Base-by-base conservation (phyloP, 2,329 filamentous ascomycete genomes). In the Fusarium tricinctum region DNA sequence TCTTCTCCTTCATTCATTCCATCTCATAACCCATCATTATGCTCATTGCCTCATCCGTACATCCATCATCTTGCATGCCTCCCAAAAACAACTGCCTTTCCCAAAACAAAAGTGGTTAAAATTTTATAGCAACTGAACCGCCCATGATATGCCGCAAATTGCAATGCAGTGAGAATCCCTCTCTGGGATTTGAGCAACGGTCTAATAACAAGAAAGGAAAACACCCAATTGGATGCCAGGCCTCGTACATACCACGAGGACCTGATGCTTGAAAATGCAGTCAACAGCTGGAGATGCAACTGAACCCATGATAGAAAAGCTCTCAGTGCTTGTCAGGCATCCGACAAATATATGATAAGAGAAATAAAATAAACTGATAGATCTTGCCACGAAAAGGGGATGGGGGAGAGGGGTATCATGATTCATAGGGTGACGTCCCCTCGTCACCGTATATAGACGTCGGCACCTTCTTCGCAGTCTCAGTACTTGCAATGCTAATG, bases 391-490 rank as follows among this genome's bases (percentile, higher is more conserved):
- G 53, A 57, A 66, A 58, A 44, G 58, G 66, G 56, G 56, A 61
- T 52, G 71, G 70, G 42, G 58, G 68, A 54, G 53, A 61, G 54
- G 73, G 72, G 69, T 69, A 71, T 74, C 66, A 74, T 66, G 58
- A 44, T 67, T 74, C 73, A 61, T 70, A 73, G 43, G 66, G 62
- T 28, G 69, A 71, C 67, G 48, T 64, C 59, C 68, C 65, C 63
- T 77, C 75, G 65, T 77, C 79, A 62, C 77, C 77, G 63, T 79
- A 75, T 49, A 81, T 72, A 39, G 78, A 66, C 19, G 65, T 57
- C 17, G 65, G 60, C 30, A 87, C 74, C 74, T 88, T 88, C 78
- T 89, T 90, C 39, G 88, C 88, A 43, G 88, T 90, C 70, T 89
- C 88, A 2, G 86, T 88, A 73, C 87, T 89, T 32, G 84, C 85